Evolutionary conservation across 1,284 basidiomycete genomes (phyloP).

Genomic region (Meripilus lineatus): DNA sequence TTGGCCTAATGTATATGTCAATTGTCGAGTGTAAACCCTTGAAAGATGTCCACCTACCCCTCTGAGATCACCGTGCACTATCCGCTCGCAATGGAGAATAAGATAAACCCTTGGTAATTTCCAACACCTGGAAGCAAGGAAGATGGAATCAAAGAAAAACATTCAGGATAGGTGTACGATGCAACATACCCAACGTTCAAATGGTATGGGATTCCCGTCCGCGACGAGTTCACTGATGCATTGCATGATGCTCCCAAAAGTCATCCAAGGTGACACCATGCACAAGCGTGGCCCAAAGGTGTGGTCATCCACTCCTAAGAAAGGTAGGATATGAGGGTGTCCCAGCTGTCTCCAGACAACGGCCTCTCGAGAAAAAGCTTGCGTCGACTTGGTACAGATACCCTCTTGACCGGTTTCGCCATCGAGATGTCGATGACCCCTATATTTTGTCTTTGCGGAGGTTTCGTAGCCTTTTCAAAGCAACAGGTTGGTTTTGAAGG

Average conservation of each 20-base stretch:
- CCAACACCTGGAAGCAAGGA: neutral
- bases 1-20: conserved; percentile 1
- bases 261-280: conserved; percentile 11
- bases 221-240: neutral
- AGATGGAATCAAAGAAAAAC: neutral
- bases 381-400: neutral
- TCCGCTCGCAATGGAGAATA: conserved; percentile 1
- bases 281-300: conserved; percentile 2
- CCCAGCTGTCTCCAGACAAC: conserved; percentile 9
- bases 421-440: neutral
- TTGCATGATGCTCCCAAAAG: conserved; percentile 6
- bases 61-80: conserved; percentile 4
- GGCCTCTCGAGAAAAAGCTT: conserved; percentile 9
- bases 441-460: neutral
- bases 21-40: neutral
- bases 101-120: conserved; percentile 3
- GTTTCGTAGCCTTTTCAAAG: conserved; percentile 4
- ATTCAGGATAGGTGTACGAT: neutral
- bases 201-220: neutral
- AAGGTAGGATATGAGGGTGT: conserved; percentile 6
- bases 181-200: conserved; percentile 7
- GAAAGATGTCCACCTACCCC: neutral
- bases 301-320: conserved; percentile 7
- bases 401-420: neutral
- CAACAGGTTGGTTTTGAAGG: neutral